phyloP scores from a whole-genome alignment of 495 filamentous ascomycete genomes.

The Penicillium coffeae region DNA sequence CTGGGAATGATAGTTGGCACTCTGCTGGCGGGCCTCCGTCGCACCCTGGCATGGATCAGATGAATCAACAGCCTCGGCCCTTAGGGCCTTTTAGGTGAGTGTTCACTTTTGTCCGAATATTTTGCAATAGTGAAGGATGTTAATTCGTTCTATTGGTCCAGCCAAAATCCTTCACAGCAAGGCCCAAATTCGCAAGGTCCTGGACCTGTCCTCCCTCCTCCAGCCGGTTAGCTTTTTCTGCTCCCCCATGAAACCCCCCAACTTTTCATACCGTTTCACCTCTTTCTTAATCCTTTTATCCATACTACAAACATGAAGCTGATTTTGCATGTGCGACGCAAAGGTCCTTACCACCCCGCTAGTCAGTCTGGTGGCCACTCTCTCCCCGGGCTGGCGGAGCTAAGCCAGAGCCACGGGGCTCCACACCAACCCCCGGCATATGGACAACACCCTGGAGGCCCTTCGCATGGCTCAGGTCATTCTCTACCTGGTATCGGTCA shows the following conservation, averaged over 20 bases:
- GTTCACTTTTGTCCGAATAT: neutral
- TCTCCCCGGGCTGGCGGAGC: slow-evolving; percentile 48
- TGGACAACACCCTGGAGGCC: slow-evolving; percentile 39
- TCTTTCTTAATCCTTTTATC: too few relatives aligned
- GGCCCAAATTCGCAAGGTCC: slow-evolving; percentile 44
- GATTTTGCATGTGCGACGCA: slow-evolving; percentile 16
- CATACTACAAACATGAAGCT: slow-evolving; percentile 7
- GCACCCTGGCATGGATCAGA: slow-evolving; percentile 45
- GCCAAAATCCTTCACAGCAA: slow-evolving; percentile 47
- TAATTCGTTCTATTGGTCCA: too few relatives aligned
- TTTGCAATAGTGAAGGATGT: too few relatives aligned
- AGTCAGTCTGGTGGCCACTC: slow-evolving; percentile 47
- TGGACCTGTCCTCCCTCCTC: slow-evolving; percentile 47
- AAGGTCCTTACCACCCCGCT: slow-evolving; percentile 42
- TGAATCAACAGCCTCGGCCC: slow-evolving; percentile 43
- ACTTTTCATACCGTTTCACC: neutral
- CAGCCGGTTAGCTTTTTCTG: slow-evolving; percentile 39
- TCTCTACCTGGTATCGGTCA: slow-evolving; percentile 51
- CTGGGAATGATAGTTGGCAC: slow-evolving; percentile 49
- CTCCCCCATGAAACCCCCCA: neutral
- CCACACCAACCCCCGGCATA: slow-evolving; percentile 48
- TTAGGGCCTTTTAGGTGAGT: slow-evolving; percentile 46
- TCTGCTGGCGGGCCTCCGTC: slow-evolving; percentile 40
- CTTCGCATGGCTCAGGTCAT: slow-evolving; percentile 44
- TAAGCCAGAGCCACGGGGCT: slow-evolving; percentile 48